Percentiles rank a stretch among this genome's conserved stretches.
phyloP scores from a whole-genome alignment of 2,329 filamentous ascomycete species.

The Claviceps sp. region DNA sequence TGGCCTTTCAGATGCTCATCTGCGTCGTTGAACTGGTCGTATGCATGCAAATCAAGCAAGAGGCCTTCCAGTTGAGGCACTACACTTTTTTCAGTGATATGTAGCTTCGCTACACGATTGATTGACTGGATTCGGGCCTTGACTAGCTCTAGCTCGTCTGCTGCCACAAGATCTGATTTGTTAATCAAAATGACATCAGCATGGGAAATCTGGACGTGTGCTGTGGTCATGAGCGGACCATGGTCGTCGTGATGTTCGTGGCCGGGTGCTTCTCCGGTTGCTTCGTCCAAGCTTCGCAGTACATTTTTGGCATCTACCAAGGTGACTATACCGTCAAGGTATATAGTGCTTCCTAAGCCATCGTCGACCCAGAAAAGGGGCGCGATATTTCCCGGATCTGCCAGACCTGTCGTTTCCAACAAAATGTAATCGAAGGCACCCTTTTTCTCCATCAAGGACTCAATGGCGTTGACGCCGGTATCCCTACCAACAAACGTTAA shows the following conservation, averaged over 20 bases:
- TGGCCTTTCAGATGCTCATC: constrained; percentile 66
- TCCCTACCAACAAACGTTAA: constrained; percentile 41
- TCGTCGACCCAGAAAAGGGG: constrained; percentile 98
- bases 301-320: constrained; percentile 94
- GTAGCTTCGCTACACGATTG: constrained; percentile 76
- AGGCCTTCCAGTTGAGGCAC: constrained; percentile 77
- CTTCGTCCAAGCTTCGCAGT: constrained; percentile 65
- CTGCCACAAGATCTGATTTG: constrained; percentile 72
- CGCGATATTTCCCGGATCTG: constrained; percentile 89
- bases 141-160: constrained; percentile 55
- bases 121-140: constrained; percentile 64
- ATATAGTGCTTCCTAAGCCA: constrained; percentile 86
- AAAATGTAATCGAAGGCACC: constrained; percentile 96
- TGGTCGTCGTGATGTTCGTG: constrained; percentile 38
- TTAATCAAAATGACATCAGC: constrained; percentile 93
- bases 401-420: constrained; percentile 87
- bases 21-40: constrained; percentile 65
- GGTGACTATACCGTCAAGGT: constrained; percentile 92
- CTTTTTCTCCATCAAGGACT: constrained; percentile 86
- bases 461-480: constrained; percentile 84
- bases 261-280: constrained; percentile 37
- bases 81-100: constrained; percentile 65
- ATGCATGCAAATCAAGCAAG: constrained; percentile 81
- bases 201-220: constrained; percentile 92
- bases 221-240: constrained; percentile 70